Percentiles rank a stretch among this genome's conserved stretches.
phyloP scores from a whole-genome alignment of 495 filamentous ascomycete genomes.

The Neurospora cerealis region DNA sequence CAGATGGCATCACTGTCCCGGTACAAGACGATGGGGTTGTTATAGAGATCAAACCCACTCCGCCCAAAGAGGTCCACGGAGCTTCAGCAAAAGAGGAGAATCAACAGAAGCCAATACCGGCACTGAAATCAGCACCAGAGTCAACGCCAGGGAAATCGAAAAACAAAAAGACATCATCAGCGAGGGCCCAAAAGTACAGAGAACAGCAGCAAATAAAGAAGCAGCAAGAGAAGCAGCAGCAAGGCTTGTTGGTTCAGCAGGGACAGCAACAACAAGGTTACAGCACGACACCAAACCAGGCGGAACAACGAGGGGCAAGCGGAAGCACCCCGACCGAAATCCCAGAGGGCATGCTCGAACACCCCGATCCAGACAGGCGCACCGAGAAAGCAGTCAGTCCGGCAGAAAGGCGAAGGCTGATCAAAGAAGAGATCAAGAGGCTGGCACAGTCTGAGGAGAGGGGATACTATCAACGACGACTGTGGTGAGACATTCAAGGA shows the following conservation, averaged over 20 bases:
- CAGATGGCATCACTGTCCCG: slow-evolving; percentile 26
- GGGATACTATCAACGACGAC: slow-evolving; percentile 36
- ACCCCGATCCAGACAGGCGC: neutral
- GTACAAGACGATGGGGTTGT: slow-evolving; percentile 11
- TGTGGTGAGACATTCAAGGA: slow-evolving; percentile 24
- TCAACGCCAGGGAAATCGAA: neutral
- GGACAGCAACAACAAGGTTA: neutral
- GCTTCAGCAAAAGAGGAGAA: slow-evolving; percentile 14
- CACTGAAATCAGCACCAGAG: neutral
- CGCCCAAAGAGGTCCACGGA: slow-evolving; percentile 10
- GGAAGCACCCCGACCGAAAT: neutral
- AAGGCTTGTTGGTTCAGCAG: neutral
- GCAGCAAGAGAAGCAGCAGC: neutral
- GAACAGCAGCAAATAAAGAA: neutral
- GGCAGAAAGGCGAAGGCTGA: slow-evolving; percentile 37
- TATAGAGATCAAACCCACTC: slow-evolving; percentile 24
- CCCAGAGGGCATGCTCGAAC: neutral
- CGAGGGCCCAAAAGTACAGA: neutral
- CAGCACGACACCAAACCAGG: neutral
- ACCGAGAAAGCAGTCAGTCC: slow-evolving; percentile 30
- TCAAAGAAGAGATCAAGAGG: slow-evolving; percentile 41
- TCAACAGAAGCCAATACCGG: neutral
- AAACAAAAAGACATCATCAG: neutral
- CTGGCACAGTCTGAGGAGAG: slow-evolving; percentile 28
- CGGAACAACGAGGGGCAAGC: neutral